Evolutionary conservation across 2,329 filamentous ascomycete genomes (phyloP), one percentile per base, ranked within the genome.

Genomic region (Aschersonia sp.): DNA sequence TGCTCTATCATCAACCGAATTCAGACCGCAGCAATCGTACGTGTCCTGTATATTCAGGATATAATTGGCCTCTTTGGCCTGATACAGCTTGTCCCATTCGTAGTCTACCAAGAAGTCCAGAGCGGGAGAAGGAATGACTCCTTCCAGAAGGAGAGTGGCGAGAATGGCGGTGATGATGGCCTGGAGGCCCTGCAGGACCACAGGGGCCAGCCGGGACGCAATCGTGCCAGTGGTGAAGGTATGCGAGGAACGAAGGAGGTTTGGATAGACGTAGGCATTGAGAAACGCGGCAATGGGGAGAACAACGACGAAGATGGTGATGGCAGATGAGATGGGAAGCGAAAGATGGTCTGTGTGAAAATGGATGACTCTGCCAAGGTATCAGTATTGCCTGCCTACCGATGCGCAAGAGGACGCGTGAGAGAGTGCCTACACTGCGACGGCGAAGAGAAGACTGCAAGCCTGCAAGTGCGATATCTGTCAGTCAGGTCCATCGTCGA

Each of bases 11-110:
- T 58, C 61, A 31, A 77, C 58, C 4, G 67, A 72, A 48, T 70
- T 70, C 35, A 85, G 67, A 0, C 84, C 84, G 54, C 84, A 88
- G 64, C 84, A 88, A 5, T 73, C 58, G 32, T 85, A 72, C 0
- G 71, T 60, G 57, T 87, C 78, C 56, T 88, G 84, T 46, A 88
- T 81, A 2, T 64, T 61, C 42, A 70, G 66, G 49, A 87, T 73
- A 2, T 68, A 60, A 1, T 54, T 52, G 1, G 52, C 68, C 48
- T 84, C 67, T 51, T 80, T 77, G 0, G 56, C 54, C 0, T 53
- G 59, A 54, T 69, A 85, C 49, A 85, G 57, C 3, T 50, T 52
- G 53, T 68, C 64, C 83, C 83, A 87, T 40, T 59, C 61, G 3
- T 65, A 64, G 6, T 76, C 65, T n/a, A 86, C 61, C 1, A 67